Evolutionary conservation across 495 filamentous ascomycete species (phyloP), one percentile per base, ranked within the genome.

Genomic region (Pyrenopolyporus hunteri): DNA sequence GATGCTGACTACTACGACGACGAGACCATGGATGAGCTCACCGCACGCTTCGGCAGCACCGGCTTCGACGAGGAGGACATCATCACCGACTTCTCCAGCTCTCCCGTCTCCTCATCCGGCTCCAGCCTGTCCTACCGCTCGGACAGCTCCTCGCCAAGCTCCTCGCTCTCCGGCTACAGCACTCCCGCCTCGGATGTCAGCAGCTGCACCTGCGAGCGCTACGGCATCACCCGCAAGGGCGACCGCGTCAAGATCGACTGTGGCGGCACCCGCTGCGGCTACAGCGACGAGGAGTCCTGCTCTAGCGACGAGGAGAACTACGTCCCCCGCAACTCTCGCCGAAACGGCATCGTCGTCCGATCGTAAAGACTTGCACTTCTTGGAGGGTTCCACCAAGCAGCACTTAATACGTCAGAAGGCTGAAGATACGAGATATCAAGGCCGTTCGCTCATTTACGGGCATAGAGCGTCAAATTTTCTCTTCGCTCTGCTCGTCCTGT

Each of bases 171-270:
- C 64, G 89, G 90, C 71, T 85, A 85, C 72, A 83, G 84, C 73
- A 84, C 82, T 44, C 78, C 80, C 32, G 70, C 76, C 53, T 80
- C 78, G 8, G 76, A 78, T 70, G 79, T 73, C 73, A 73, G 74
- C 61, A 74, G 74, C 71, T 97, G 92, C 83, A 88, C 85, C 57
- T 97, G 92, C 76, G 90, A 97, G 67, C 91, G 92, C 80, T 97
- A 94, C 80, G 92, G 92, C 52, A 95, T 97, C 81, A 97, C 92
- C 55, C 89, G 92, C 76, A 86, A 86, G 78, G 92, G 92, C 58
- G 88, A 92, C 71, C 84, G 91, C 53, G 88, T 97, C 83, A 94
- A 92, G 83, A 85, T 97, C 59, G 92, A 97, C 83, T 97, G 92
- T 67, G 91, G 91, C 37, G 92, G 92, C 59, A 78, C 83, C 57